phyloP scores from a whole-genome alignment of 495 filamentous ascomycete species.

The Cetradonia linearis region DNA sequence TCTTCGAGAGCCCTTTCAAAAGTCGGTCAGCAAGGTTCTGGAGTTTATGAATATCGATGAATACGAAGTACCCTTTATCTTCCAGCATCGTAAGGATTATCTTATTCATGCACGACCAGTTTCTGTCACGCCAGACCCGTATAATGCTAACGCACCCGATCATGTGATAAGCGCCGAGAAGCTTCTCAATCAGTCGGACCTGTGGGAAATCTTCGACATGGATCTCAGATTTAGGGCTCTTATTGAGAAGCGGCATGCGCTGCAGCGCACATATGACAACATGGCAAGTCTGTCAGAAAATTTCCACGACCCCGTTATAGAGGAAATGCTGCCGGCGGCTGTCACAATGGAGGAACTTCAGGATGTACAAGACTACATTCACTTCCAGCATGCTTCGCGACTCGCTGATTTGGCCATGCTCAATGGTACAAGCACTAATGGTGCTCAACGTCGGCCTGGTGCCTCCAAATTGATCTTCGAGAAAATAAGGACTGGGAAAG shows the following conservation, averaged over 20 bases:
- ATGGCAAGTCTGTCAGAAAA: conserved; percentile 46
- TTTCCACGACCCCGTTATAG: conserved; percentile 52
- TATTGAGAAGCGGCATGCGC: conserved; percentile 74
- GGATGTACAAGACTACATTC: conserved; percentile 90
- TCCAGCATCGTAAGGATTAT: conserved; percentile 96
- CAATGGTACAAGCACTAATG: conserved; percentile 39
- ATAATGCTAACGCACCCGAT: conserved; percentile 55
- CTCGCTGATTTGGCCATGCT: conserved; percentile 59
- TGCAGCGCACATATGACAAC: conserved; percentile 66
- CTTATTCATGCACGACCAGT: conserved; percentile 83
- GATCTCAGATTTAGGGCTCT: conserved; percentile 90
- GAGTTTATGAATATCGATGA: conserved; percentile 89
- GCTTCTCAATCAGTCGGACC: conserved; percentile 79
- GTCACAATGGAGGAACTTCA: conserved; percentile 86
- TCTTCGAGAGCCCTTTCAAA: conserved; percentile 70
- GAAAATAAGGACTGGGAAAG: conserved; percentile 63
- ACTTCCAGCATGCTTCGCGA: conserved; percentile 82
- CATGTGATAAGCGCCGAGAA: conserved; percentile 75
- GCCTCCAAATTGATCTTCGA: conserved; percentile 65
- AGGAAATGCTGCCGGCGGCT: conserved; percentile 68
- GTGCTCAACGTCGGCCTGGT: conserved; percentile 67
- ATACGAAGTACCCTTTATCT: conserved; percentile 92
- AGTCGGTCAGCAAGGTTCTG: conserved; percentile 81
- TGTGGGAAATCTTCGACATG: conserved; percentile 89
- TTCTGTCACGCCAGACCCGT: conserved; percentile 39